These are phyloP conservation scores for Citrus unshiu DNA, from an alignment of 345 rosid species.

Conservation along the genomic window DNA sequence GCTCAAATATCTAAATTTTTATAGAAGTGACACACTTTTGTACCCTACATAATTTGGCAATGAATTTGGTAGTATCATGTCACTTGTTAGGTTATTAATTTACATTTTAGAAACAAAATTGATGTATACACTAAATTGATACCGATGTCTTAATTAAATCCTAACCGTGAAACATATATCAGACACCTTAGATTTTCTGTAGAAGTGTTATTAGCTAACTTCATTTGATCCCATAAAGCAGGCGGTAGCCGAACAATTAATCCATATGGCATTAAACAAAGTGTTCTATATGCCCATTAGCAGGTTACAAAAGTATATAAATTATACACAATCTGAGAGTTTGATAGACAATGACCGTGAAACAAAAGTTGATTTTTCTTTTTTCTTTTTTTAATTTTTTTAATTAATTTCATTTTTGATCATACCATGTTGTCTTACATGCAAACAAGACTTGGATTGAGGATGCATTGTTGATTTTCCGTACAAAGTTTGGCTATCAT, in stretches of 20 bases:
- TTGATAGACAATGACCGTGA: neutral
- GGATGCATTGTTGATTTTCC: neutral
- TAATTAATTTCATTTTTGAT: too few relatives aligned
- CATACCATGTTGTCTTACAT: neutral
- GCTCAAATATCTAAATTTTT: neutral
- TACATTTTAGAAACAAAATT: neutral
- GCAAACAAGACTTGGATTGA: neutral
- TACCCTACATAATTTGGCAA: neutral
- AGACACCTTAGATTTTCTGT: neutral
- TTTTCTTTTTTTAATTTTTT: too few relatives aligned
- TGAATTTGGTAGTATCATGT: neutral
- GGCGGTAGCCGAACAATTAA: neutral
- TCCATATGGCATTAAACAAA: neutral
- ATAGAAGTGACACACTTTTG: too few relatives aligned
- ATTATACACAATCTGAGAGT: neutral
- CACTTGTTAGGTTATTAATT: neutral
- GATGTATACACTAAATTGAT: neutral
- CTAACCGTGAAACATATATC: neutral
- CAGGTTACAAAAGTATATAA: neutral
- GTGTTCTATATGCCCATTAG: neutral
- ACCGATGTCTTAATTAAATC: neutral
- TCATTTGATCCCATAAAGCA: neutral
- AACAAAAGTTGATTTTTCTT: neutral
- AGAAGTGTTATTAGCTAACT: neutral
- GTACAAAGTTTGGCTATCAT: slow-evolving; percentile 29